A percentile compares a stretch with the other conserved stretches of the same genome.
phyloP scores from a whole-genome alignment of 1,139 yeast genomes.

The Suhomyces choctaworum region DNA sequence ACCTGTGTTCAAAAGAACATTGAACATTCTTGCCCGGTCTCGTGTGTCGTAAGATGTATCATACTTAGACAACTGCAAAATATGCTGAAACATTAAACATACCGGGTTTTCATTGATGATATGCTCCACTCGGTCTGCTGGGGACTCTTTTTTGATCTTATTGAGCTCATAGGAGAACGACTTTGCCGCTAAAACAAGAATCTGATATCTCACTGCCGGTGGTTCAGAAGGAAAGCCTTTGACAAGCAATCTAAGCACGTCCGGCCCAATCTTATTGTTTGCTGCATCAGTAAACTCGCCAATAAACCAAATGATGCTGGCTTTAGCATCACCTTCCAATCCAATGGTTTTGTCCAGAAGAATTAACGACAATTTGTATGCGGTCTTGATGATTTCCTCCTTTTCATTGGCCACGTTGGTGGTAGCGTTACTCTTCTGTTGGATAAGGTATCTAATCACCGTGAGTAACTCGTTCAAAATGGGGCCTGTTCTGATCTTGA shows the following conservation, averaged over 20 bases:
- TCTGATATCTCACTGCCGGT: constrained; percentile 66
- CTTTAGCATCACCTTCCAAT: constrained; percentile 59
- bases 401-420: constrained; percentile 25
- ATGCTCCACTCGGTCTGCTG: constrained; percentile 30
- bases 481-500: constrained; percentile 27
- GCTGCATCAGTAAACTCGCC: constrained; percentile 69
- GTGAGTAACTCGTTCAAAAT: constrained; percentile 62
- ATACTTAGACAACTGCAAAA: constrained; percentile 65
- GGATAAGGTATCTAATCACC: constrained; percentile 71
- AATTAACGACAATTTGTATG: constrained; percentile 37
- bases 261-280: constrained; percentile 62
- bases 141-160: constrained; percentile 27
- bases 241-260: constrained; percentile 65
- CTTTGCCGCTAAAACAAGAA: constrained; percentile 73
- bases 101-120: constrained; percentile 24
- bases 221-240: constrained; percentile 57
- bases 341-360: constrained; percentile 26
- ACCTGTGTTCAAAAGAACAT: constrained; percentile 46
- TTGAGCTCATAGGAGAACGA: constrained; percentile 57
- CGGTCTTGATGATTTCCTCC: constrained; percentile 34
- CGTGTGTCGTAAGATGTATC: constrained; percentile 79
- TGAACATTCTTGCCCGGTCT: constrained; percentile 78
- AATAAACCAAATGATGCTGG: constrained; percentile 86
- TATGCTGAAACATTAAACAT: constrained; percentile 60
- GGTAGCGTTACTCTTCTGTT: constrained; percentile 40